phyloP scores from a whole-genome alignment of 345 rosid genomes.

The Salix dunnii region DNA sequence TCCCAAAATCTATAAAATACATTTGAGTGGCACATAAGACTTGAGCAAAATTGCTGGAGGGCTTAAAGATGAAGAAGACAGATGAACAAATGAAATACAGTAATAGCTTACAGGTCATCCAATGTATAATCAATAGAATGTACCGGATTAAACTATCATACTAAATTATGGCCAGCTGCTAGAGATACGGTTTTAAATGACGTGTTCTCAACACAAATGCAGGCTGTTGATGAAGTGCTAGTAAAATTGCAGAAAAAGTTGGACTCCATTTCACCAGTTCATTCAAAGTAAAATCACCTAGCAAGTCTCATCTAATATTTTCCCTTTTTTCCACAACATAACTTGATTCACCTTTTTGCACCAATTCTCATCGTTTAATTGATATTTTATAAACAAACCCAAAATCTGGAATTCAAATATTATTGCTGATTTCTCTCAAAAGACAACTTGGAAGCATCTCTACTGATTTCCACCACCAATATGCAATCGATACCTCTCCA shows the following conservation, averaged over 20 bases:
- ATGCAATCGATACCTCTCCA: not conserved
- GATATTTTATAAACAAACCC: not conserved
- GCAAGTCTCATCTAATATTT: not conserved
- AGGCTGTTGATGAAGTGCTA: not conserved
- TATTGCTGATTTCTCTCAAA: constrained; percentile 2
- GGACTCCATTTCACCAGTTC: not conserved
- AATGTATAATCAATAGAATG: not conserved
- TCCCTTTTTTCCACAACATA: not conserved
- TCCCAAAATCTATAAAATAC: constrained; percentile 53
- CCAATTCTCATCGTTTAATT: not conserved
- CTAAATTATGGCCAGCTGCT: not conserved
- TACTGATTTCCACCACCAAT: constrained; percentile 14
- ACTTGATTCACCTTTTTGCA: not conserved
- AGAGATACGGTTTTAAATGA: not conserved
- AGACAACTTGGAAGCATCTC: not conserved
- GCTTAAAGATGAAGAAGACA: not conserved
- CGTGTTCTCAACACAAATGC: not conserved
- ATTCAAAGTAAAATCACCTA: not conserved
- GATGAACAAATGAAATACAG: not conserved
- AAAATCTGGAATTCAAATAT: not conserved
- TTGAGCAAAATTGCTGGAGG: not conserved
- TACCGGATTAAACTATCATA: not conserved
- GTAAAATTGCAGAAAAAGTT: not conserved
- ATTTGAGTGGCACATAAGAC: not conserved
- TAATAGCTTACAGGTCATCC: not conserved